A percentile compares a stretch with the other conserved stretches of the same genome.
These are phyloP conservation scores for Lichtheimia ornata DNA, from an alignment of 371 early-diverging fungal genomes.

Conservation along the genomic window DNA sequence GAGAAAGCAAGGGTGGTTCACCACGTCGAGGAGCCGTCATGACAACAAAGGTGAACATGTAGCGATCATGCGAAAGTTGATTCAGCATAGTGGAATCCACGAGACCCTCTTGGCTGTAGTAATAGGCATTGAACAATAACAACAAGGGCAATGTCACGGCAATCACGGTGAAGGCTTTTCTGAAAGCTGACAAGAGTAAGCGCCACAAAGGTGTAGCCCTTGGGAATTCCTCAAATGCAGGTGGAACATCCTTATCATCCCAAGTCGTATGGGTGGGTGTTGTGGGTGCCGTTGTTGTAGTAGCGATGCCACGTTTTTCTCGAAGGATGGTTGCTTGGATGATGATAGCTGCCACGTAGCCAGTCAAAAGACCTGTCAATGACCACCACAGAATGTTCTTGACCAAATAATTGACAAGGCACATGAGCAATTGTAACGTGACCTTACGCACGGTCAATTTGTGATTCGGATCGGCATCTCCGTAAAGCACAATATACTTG, in stretches of 20 bases:
- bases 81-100: slow-evolving; percentile 40
- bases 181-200: slow-evolving; percentile 30
- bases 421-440: slow-evolving; percentile 50
- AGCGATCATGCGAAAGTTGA: slow-evolving; percentile 36
- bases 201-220: slow-evolving; percentile 46
- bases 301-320: slow-evolving; percentile 19
- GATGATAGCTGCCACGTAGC: slow-evolving; percentile 40
- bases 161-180: slow-evolving; percentile 26
- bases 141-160: slow-evolving; percentile 33
- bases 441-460: slow-evolving; percentile 51
- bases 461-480: slow-evolving; percentile 29
- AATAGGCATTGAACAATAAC: slow-evolving; percentile 39
- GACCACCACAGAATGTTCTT: slow-evolving; percentile 70
- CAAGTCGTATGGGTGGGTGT: not conserved
- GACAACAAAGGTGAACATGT: slow-evolving; percentile 55
- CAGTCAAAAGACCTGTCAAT: slow-evolving; percentile 51
- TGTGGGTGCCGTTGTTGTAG: no score
- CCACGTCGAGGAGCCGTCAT: slow-evolving; percentile 65
- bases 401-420: slow-evolving; percentile 52
- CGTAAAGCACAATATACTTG: slow-evolving; percentile 52
- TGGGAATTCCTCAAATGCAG: slow-evolving; percentile 15
- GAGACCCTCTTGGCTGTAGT: slow-evolving; percentile 34
- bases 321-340: slow-evolving; percentile 29
- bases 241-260: not conserved
- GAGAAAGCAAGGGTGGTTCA: slow-evolving; percentile 51